phyloP scores from a whole-genome alignment of 805 yeast species.

The Pichia kluyveri region DNA sequence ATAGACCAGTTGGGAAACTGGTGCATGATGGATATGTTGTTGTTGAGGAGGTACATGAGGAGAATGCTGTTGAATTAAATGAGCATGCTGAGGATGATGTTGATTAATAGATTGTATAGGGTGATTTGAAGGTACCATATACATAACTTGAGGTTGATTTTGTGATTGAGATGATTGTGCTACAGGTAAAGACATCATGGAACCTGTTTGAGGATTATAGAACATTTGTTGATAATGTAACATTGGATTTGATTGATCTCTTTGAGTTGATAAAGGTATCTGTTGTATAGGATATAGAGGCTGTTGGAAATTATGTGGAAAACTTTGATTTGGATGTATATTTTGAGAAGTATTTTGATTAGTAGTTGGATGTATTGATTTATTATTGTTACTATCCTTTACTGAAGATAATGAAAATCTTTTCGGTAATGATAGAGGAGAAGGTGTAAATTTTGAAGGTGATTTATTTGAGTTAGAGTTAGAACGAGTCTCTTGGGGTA shows the following conservation, averaged over 20 bases:
- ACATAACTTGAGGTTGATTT: neutral
- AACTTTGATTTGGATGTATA: neutral
- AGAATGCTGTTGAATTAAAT: neutral
- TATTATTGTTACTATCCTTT: neutral
- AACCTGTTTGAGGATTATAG: slow-evolving; percentile 3
- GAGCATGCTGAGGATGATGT: neutral
- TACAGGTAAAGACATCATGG: slow-evolving; percentile 3
- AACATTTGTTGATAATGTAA: slow-evolving; percentile 2
- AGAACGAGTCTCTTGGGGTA: neutral
- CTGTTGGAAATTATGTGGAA: neutral
- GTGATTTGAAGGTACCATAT: no score
- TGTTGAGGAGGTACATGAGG: neutral
- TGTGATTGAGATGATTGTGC: neutral
- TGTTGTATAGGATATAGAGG: neutral
- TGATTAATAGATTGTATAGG: neutral
- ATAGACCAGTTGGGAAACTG: neutral
- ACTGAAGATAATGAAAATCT: neutral
- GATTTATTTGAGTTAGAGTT: no score
- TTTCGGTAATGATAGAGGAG: slow-evolving; percentile 1
- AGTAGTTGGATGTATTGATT: neutral
- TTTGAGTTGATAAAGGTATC: neutral
- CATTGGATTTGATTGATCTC: neutral
- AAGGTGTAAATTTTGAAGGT: neutral
- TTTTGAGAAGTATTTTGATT: no score
- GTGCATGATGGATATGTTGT: neutral